Percentiles rank a stretch among this genome's conserved stretches.
These are phyloP conservation scores for Skeletonema menzelii DNA, from an alignment of 108 stramenopile genomes.

Conservation along the genomic window DNA sequence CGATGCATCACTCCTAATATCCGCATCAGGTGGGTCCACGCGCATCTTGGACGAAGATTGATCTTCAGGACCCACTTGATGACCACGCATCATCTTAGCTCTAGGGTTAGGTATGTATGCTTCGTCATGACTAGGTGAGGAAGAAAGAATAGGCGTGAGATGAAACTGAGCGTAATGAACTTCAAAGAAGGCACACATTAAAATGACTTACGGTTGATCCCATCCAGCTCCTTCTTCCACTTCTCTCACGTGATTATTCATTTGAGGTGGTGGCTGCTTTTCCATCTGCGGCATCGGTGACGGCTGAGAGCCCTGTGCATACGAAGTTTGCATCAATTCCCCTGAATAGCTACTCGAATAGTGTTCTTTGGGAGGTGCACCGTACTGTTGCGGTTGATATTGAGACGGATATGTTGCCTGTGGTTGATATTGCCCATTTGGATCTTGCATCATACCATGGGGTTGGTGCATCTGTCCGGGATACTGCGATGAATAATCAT, in stretches of 20 bases:
- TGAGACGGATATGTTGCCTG: not conserved
- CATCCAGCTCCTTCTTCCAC: slow-evolving; percentile 36
- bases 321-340: not conserved
- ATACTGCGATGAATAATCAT: slow-evolving; percentile 16
- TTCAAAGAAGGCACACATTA: not conserved
- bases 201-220: slow-evolving; percentile 39
- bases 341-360: slow-evolving; percentile 15
- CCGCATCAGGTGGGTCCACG: slow-evolving; percentile 15
- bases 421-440: not conserved
- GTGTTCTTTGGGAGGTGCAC: slow-evolving; percentile 7
- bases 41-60: not conserved
- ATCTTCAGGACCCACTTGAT: slow-evolving; percentile 9
- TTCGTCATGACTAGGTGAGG: slow-evolving; percentile 34
- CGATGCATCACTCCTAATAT: not conserved
- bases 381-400: slow-evolving; percentile 9
- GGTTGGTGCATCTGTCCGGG: not conserved
- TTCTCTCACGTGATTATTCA: slow-evolving; percentile 12
- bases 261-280: not conserved
- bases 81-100: not conserved
- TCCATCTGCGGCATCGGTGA: slow-evolving; percentile 9
- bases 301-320: slow-evolving; percentile 19
- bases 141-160: not conserved
- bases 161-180: not conserved
- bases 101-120: slow-evolving; percentile 9
- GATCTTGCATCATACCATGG: not conserved